Conservation (phyloP, 2,329 filamentous ascomycete genomes). For the Fonsecaea nubica region DNA sequence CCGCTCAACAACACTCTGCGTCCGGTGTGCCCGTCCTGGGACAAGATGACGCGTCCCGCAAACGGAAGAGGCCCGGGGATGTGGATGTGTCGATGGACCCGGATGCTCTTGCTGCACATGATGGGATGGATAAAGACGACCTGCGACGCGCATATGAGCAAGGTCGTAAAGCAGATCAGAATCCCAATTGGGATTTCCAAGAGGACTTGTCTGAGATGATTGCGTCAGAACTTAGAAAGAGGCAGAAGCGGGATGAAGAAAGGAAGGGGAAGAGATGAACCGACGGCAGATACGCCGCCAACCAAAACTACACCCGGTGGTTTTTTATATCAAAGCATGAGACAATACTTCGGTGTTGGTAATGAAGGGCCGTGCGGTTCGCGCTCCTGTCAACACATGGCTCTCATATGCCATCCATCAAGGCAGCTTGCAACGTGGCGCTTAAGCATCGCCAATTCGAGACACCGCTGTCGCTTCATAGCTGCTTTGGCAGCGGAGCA, state of each 20-base stretch:
- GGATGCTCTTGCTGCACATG: conserved; percentile 75
- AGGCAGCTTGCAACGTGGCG: not conserved
- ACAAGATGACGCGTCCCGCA: conserved; percentile 72
- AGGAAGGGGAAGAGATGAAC: conserved; percentile 64
- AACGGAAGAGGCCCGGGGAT: conserved; percentile 95
- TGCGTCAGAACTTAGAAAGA: conserved; percentile 87
- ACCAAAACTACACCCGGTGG: not conserved
- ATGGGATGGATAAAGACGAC: conserved; percentile 84
- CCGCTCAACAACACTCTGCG: conserved; percentile 52
- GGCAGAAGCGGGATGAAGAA: conserved; percentile 86
- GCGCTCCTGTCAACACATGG: not conserved
- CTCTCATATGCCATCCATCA: not conserved
- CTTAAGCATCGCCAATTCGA: not conserved
- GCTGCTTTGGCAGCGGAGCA: no score
- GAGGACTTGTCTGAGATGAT: conserved; percentile 97
- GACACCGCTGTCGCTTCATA: not conserved
- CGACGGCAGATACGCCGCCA: conserved; percentile 1
- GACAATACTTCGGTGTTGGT: not conserved
- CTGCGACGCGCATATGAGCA: conserved; percentile 80
- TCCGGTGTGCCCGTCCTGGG: conserved; percentile 75
- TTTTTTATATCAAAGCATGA: not conserved
- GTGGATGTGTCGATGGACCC: conserved; percentile 91
- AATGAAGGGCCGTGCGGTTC: not conserved
- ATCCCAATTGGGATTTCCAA: conserved; percentile 76
- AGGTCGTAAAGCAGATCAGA: conserved; percentile 68